A percentile compares a stretch with the other conserved stretches of the same genome.
Conservation (phyloP, 2,329 filamentous ascomycete genomes). For the Exophiala aquamarina region DNA sequence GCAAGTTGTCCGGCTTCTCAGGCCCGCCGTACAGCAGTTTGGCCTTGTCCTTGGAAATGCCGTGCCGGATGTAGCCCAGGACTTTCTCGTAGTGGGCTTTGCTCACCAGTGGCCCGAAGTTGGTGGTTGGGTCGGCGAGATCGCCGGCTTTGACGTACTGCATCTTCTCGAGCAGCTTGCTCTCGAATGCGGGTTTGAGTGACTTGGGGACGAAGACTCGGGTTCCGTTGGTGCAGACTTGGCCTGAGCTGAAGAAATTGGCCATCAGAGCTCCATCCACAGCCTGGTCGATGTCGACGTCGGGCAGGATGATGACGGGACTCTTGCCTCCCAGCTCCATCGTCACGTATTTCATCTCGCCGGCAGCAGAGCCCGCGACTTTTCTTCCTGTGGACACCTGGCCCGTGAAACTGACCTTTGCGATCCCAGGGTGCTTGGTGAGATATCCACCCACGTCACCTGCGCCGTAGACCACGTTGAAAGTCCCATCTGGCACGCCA, state of each 20-base stretch:
- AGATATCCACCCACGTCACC: slow-evolving; percentile 75
- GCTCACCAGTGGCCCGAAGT: slow-evolving; percentile 82
- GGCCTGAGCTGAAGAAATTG: slow-evolving; percentile 87
- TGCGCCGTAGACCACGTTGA: slow-evolving; percentile 82
- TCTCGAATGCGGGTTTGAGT: slow-evolving; percentile 69
- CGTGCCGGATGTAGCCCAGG: slow-evolving; percentile 71
- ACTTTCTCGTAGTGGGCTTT: slow-evolving; percentile 75
- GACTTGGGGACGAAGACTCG: slow-evolving; percentile 74
- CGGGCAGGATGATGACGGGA: slow-evolving; percentile 75
- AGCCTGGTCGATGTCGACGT: slow-evolving; percentile 75
- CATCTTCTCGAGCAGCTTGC: slow-evolving; percentile 68
- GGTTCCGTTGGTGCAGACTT: slow-evolving; percentile 92
- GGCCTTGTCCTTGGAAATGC: slow-evolving; percentile 70
- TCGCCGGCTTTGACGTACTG: slow-evolving; percentile 68
- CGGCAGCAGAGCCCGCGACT: slow-evolving; percentile 73
- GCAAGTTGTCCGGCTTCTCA: slow-evolving; percentile 55
- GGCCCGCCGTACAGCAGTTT: slow-evolving; percentile 71
- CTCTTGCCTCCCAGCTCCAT: slow-evolving; percentile 92
- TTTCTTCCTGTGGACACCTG: slow-evolving; percentile 81
- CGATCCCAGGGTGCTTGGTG: slow-evolving; percentile 69
- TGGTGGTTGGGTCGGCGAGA: slow-evolving; percentile 69
- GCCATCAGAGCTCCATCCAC: slow-evolving; percentile 90
- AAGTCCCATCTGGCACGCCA: slow-evolving; percentile 76
- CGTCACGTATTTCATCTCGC: slow-evolving; percentile 84
- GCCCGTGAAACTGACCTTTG: slow-evolving; percentile 87